These are phyloP conservation scores for Cnidoscolus chayamansa DNA, from an alignment of 441 rosid genomes.

Conservation along the genomic window DNA sequence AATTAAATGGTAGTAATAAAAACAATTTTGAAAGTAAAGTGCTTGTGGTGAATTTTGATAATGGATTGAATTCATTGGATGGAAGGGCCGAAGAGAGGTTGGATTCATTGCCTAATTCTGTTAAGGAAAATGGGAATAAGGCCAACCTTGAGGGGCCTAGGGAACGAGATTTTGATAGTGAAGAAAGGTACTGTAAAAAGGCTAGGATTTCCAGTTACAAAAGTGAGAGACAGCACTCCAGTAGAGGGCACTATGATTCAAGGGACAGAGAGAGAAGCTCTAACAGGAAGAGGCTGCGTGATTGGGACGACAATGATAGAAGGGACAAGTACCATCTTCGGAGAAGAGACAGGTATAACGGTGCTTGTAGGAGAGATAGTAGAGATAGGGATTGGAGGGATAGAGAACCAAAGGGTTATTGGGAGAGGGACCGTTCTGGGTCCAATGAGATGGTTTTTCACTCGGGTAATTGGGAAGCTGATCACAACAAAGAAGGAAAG, in stretches of 20 bases:
- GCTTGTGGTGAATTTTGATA: conserved; percentile 23
- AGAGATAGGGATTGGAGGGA: conserved; percentile 64
- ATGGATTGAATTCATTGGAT: conserved; percentile 21
- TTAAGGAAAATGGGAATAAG: conserved; percentile 40
- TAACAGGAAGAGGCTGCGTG: conserved; percentile 60
- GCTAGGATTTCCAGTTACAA: conserved; percentile 38
- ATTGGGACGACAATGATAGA: conserved; percentile 59
- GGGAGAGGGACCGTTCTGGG: conserved; percentile 91
- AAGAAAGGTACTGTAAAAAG: conserved; percentile 54
- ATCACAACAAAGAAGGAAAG: conserved; percentile 51
- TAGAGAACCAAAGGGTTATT: conserved; percentile 75
- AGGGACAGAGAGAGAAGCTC: conserved; percentile 55
- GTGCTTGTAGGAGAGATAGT: conserved; percentile 51
- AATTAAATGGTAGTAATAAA: conserved; percentile 23
- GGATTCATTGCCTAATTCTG: conserved; percentile 19
- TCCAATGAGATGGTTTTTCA: conserved; percentile 74
- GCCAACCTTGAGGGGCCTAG: conserved; percentile 27
- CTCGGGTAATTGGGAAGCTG: conserved; percentile 82
- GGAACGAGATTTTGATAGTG: conserved; percentile 41
- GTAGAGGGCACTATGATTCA: conserved; percentile 44
- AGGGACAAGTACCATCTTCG: conserved; percentile 55
- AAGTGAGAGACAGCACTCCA: conserved; percentile 37
- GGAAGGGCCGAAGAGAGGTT: conserved; percentile 24
- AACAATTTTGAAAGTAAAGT: conserved; percentile 26
- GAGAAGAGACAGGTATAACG: conserved; percentile 53